A percentile compares a stretch with the other conserved stretches of the same genome.
These are phyloP conservation scores for Penicillium sumatraense DNA, from an alignment of 2,329 filamentous ascomycete genomes.

Conservation along the genomic window DNA sequence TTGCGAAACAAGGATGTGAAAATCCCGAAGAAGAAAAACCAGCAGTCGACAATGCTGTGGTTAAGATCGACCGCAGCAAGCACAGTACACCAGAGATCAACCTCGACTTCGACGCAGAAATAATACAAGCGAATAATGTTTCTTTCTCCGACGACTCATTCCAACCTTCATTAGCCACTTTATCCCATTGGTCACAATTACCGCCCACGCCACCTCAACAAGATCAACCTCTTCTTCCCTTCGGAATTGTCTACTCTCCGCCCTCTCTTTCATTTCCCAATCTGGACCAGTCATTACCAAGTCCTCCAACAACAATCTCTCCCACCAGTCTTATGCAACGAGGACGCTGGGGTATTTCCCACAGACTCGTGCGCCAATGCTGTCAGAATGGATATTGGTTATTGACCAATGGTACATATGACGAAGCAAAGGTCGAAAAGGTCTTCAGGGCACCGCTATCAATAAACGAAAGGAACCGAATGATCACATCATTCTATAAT, in stretches of 20 bases:
- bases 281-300: not conserved
- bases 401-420: constrained; percentile 13
- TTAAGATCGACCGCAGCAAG: constrained; percentile 3
- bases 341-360: constrained; percentile 22
- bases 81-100: constrained; percentile 5
- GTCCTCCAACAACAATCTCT: constrained; percentile 2
- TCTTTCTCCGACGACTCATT: constrained; percentile 12
- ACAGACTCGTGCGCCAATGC: constrained; percentile 28
- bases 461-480: constrained; percentile 17
- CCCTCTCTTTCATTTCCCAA: constrained; percentile 7
- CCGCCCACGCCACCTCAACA: constrained; percentile 24
- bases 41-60: not conserved
- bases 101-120: constrained; percentile 4
- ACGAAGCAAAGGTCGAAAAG: constrained; percentile 11
- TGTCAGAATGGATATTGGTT: constrained; percentile 26
- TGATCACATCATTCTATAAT: constrained; percentile 19
- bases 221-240: constrained; percentile 19
- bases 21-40: constrained; percentile 2
- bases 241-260: constrained; percentile 19
- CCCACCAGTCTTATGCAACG: constrained; percentile 9
- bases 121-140: not conserved
- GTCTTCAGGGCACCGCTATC: constrained; percentile 20
- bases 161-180: constrained; percentile 9
- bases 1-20: constrained; percentile 23
- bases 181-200: constrained; percentile 17